A percentile compares a stretch with the other conserved stretches of the same genome.
Evolutionary conservation across 2,329 filamentous ascomycete species (phyloP).

Genomic region (Ophioceras dolichostomum): DNA sequence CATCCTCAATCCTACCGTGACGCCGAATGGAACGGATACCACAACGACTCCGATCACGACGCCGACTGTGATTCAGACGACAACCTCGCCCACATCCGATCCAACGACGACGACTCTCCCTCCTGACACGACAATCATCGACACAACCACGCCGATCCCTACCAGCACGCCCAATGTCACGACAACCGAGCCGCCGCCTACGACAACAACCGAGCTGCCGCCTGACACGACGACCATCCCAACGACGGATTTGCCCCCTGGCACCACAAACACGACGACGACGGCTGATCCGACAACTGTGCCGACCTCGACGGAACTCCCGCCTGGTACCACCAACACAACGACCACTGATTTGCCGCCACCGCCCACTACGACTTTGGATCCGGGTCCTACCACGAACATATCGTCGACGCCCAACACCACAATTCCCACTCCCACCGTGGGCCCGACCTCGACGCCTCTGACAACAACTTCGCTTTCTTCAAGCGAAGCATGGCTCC

Average conservation of each 20-base stretch:
- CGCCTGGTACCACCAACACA: slow-evolving; percentile 3
- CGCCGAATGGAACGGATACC: no score
- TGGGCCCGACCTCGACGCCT: slow-evolving; percentile 28
- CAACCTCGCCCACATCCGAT: background rate
- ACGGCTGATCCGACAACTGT: background rate
- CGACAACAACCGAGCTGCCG: background rate
- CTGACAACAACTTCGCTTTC: slow-evolving; percentile 15
- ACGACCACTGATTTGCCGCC: slow-evolving; percentile 4
- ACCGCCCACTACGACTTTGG: background rate
- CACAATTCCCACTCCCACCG: background rate
- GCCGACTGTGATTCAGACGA: background rate
- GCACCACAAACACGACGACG: background rate
- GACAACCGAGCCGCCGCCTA: background rate
- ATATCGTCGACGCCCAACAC: background rate
- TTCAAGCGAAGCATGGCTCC: slow-evolving; percentile 31
- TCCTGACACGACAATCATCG: background rate
- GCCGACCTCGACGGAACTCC: background rate
- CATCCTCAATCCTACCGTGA: no score
- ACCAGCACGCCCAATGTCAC: background rate
- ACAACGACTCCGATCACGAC: background rate
- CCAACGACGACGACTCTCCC: background rate
- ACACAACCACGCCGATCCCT: background rate
- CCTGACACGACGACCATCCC: background rate
- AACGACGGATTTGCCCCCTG: no score
- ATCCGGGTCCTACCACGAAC: background rate